Evolutionary conservation across 2,329 filamentous ascomycete species (phyloP).

Genomic region (Fusarium gaditjirri): DNA sequence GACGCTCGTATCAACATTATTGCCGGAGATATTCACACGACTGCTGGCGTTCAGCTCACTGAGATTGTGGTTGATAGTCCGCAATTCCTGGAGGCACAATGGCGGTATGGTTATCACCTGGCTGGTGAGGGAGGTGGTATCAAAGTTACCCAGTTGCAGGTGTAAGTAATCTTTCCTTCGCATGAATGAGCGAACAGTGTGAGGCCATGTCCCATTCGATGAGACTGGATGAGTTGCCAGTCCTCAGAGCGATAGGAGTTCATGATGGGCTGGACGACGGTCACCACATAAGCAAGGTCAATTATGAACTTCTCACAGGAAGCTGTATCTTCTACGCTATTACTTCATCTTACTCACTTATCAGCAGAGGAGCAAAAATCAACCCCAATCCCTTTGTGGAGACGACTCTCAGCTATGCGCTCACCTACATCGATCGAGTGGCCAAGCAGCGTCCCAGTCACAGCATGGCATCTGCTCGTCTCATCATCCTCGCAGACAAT

Average conservation of each 20-base stretch:
- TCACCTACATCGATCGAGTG: conserved; percentile 77
- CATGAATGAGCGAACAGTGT: neutral
- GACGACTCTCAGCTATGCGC: conserved; percentile 85
- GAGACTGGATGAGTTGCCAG: neutral
- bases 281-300: conserved; percentile 2
- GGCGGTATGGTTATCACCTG: conserved; percentile 85
- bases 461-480: conserved; percentile 73
- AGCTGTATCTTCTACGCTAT: neutral
- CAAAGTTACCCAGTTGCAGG: conserved; percentile 79
- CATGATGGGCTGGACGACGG: conserved; percentile 4
- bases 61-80: conserved; percentile 91
- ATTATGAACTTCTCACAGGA: neutral
- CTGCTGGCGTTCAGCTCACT: conserved; percentile 69
- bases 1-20: conserved; percentile 75
- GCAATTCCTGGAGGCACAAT: conserved; percentile 87
- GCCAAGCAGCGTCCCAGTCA: conserved; percentile 51
- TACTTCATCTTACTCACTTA: conserved; percentile 28
- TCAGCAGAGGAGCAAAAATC: conserved; percentile 57
- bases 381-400: conserved; percentile 86
- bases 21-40: conserved; percentile 66
- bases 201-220: neutral
- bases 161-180: conserved; percentile 66
- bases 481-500: conserved; percentile 93
- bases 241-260: neutral
- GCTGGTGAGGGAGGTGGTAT: conserved; percentile 80